A percentile compares a stretch with the other conserved stretches of the same genome.
Conservation (phyloP, 495 filamentous ascomycete genomes). For the Xylaria cubensis region DNA sequence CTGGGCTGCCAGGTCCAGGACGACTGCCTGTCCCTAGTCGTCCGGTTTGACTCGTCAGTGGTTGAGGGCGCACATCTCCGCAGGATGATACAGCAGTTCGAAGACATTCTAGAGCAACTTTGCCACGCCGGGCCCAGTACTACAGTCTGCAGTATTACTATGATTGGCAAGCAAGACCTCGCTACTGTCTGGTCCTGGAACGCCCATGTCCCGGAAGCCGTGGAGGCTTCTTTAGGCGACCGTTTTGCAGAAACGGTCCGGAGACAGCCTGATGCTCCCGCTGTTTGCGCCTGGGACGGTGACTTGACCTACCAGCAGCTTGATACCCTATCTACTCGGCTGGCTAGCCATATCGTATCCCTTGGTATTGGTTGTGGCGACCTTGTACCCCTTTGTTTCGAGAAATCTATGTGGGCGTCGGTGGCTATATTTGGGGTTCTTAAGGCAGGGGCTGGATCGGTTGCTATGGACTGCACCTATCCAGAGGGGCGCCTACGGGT, state of each 20-base stretch:
- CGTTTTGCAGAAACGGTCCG: not conserved
- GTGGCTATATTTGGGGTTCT: conserved; percentile 61
- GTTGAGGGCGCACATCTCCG: too few relatives aligned
- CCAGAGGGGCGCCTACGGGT: conserved; percentile 55
- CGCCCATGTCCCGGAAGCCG: not conserved
- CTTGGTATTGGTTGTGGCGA: conserved; percentile 54
- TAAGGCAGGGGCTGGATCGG: conserved; percentile 64
- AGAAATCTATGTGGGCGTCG: conserved; percentile 60
- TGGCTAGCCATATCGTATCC: conserved; percentile 43
- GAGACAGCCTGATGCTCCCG: not conserved
- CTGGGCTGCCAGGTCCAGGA: too few relatives aligned
- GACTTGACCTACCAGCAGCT: conserved; percentile 56
- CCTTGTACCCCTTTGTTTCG: conserved; percentile 60
- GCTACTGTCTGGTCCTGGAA: not conserved
- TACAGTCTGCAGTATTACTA: too few relatives aligned
- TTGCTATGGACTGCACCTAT: conserved; percentile 61
- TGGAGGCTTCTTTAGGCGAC: not conserved
- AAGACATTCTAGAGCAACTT: not conserved
- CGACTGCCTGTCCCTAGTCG: too few relatives aligned
- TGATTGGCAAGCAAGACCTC: not conserved
- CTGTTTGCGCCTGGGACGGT: conserved; percentile 52
- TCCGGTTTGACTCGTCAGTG: too few relatives aligned
- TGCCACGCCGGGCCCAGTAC: not conserved
- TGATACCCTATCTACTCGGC: conserved; percentile 43
- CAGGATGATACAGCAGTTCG: too few relatives aligned